Conservation (phyloP, 2,329 filamentous ascomycete genomes). For the Colletotrichum siamense region DNA sequence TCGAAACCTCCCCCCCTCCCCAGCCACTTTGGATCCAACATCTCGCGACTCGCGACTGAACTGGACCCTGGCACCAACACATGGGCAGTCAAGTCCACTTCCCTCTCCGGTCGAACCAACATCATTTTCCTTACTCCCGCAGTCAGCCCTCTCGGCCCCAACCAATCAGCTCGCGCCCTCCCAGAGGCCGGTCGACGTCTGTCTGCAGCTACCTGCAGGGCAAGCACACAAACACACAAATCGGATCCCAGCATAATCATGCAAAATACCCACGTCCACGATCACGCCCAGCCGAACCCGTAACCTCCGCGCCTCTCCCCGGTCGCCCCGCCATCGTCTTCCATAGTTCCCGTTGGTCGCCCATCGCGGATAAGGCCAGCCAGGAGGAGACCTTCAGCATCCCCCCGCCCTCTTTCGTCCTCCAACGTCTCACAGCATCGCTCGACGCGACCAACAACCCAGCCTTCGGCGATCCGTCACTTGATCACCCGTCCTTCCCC, state of each 20-base stretch:
- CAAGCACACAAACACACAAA: constrained; percentile 9
- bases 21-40: neutral
- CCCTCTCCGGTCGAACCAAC: neutral
- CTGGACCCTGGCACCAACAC: neutral
- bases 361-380: neutral
- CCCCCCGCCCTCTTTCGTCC: neutral
- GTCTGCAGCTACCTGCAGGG: constrained; percentile 13
- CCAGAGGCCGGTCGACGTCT: neutral
- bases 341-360: neutral
- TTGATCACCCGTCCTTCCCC: neutral
- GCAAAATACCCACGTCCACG: constrained; percentile 1
- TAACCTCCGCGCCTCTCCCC: neutral
- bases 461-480: neutral
- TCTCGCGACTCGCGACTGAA: neutral
- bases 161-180: neutral
- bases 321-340: neutral
- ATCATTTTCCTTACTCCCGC: neutral
- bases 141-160: neutral
- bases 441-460: neutral
- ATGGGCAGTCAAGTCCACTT: neutral
- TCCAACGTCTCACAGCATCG: neutral
- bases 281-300: neutral
- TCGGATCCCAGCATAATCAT: neutral
- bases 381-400: neutral
- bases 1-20: neutral